phyloP scores from a whole-genome alignment of 2,329 filamentous ascomycete genomes.

The Hymenoscyphus infarciens region DNA sequence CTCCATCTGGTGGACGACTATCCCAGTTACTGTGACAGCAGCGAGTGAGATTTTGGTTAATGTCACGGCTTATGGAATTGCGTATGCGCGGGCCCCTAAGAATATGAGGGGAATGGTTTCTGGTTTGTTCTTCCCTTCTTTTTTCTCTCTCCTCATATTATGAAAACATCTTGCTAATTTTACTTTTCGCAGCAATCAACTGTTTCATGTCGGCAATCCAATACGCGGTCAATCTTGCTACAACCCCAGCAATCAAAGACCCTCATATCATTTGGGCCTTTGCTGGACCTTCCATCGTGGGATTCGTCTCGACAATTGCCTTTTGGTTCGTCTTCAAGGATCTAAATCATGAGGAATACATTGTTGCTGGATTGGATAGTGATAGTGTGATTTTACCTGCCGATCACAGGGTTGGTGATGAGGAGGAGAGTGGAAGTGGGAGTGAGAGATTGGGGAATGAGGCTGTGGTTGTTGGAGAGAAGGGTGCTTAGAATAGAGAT shows the following conservation, averaged over 20 bases:
- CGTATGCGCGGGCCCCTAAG: conserved; percentile 47
- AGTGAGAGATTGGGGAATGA: not conserved
- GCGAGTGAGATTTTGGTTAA: conserved; percentile 52
- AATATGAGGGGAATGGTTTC: conserved; percentile 52
- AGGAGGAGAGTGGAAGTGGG: not conserved
- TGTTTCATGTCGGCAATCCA: conserved; percentile 46
- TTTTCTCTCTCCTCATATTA: too few relatives aligned
- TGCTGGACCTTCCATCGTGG: conserved; percentile 45
- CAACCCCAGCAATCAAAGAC: conserved; percentile 45
- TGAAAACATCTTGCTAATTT: not conserved
- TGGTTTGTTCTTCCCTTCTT: too few relatives aligned
- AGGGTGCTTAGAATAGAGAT: not conserved
- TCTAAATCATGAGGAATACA: conserved; percentile 46
- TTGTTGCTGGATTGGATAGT: not conserved
- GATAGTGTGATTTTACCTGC: not conserved
- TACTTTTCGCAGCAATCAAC: conserved; percentile 39
- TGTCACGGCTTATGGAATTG: conserved; percentile 49
- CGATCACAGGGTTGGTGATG: not conserved
- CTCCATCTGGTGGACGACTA: conserved; percentile 55
- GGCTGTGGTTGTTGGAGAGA: not conserved
- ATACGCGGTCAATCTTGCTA: conserved; percentile 44
- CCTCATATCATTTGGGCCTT: conserved; percentile 50
- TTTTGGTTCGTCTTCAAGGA: conserved; percentile 48
- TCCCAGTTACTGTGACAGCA: conserved; percentile 49
- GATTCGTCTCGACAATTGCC: conserved; percentile 41